Evolutionary conservation across 164 flowering plant genomes (phyloP).

Genomic region (Protea cynaroides): DNA sequence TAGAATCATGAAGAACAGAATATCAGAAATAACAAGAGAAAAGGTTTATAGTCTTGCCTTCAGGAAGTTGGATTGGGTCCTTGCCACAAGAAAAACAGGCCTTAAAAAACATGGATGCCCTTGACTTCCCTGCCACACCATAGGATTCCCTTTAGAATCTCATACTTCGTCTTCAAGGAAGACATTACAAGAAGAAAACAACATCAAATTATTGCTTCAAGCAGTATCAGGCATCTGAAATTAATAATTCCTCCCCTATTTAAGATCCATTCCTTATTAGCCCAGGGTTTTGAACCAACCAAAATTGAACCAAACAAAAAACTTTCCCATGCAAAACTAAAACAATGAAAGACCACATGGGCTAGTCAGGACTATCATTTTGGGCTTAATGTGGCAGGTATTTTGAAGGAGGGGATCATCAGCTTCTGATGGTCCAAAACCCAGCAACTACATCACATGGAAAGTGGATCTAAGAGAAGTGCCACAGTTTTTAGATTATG

Average conservation of each 20-base stretch:
- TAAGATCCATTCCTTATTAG: not conserved
- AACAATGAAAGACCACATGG: not conserved
- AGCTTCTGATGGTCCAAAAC: not conserved
- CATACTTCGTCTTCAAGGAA: not conserved
- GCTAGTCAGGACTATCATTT: not conserved
- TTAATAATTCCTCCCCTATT: not conserved
- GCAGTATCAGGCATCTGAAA: not conserved
- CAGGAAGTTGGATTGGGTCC: conserved; percentile 49
- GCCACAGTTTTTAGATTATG: not conserved
- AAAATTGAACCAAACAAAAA: conserved; percentile 2
- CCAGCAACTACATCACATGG: not conserved
- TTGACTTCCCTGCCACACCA: conserved; percentile 40
- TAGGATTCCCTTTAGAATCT: conserved; percentile 7
- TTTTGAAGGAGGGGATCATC: not conserved
- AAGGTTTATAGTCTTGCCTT: conserved; percentile 36
- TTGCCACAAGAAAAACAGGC: conserved; percentile 87
- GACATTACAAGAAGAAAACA: not conserved
- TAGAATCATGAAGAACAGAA: too few relatives aligned
- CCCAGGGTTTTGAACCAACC: not conserved
- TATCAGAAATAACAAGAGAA: too few relatives aligned
- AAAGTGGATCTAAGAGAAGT: not conserved
- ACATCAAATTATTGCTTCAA: not conserved
- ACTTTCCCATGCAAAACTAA: not conserved
- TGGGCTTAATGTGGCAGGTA: not conserved
- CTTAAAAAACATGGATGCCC: conserved; percentile 38